Base-by-base conservation (phyloP, 176 grass and related monocot species). In the Oropetium thomaeum region DNA sequence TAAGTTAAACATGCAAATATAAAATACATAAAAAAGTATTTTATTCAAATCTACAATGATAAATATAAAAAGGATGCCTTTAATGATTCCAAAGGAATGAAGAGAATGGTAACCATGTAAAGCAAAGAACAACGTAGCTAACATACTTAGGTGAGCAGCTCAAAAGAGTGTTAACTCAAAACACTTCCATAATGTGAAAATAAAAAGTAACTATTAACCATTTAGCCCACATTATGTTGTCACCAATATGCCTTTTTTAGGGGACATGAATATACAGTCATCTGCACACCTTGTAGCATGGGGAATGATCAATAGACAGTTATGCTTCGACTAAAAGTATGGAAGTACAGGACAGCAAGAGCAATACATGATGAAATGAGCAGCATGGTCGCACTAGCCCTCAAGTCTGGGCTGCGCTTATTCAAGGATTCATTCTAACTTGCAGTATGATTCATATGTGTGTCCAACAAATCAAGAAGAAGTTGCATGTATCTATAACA, bases 1-100 rank as follows among this genome's bases (percentile, higher is more conserved):
- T 67, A 78, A 69, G 32, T 67, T 77, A 72, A 82, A 66, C 23
- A 31, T 38, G 71, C 12, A 10, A 67, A 53, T 61, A 82, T 31
- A 48, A 62, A 63, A 55, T 32, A 71, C 25, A 63, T 55, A 51
- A 71, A 77, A 9, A 48, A 58, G 33, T 58, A 33, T 70, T 62
- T 39, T 40, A 64, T 42, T 48, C 34, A 37, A 71, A 75, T 68
- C 5, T 26, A 80, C 11, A 48, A 33, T 62, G 39, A 4, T 15
- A 42, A 53, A 62, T n/a, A 14, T 48, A 60, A n/a, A 33, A 23
- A 78, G 14, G 39, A 44, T 20, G 8, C 33, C 55, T 55, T 78
- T 31, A 53, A 42, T 42, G 29, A 35, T 68, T 43, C 15, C 53
- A 45, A 5, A 37, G 71, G 58, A 73, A 17, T 8, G 14, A 30